Percentiles rank a stretch among this genome's conserved stretches.
These are phyloP conservation scores for Candida pseudoviswanathii DNA, from an alignment of 1,139 yeast species.

Conservation along the genomic window DNA sequence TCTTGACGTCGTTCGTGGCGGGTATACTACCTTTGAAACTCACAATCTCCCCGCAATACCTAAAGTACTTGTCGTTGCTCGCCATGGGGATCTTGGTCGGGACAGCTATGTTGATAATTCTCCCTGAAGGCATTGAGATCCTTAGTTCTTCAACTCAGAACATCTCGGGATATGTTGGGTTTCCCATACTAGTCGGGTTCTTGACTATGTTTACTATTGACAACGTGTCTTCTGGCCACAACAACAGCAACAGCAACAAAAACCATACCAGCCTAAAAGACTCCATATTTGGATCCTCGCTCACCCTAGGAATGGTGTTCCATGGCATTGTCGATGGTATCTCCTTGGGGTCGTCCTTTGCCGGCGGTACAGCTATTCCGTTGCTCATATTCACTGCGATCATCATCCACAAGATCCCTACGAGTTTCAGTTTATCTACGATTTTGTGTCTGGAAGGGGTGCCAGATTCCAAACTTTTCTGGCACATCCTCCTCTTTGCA, in stretches of 20 bases:
- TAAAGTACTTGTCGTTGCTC: conserved; percentile 40
- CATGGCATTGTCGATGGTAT: conserved; percentile 77
- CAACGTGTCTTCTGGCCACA: conserved; percentile 23
- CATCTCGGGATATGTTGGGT: conserved; percentile 27
- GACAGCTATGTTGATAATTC: conserved; percentile 61
- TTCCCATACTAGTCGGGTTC: conserved; percentile 50
- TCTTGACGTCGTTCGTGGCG: conserved; percentile 30
- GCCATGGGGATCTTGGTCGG: conserved; percentile 69
- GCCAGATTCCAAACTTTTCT: conserved; percentile 30
- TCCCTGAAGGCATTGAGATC: conserved; percentile 70
- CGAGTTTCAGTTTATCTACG: conserved; percentile 68
- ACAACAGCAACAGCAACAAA: neutral
- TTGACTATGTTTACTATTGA: conserved; percentile 54
- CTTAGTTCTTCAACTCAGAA: conserved; percentile 28
- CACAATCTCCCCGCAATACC: conserved; percentile 14
- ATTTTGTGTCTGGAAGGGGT: conserved; percentile 48
- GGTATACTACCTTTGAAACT: conserved; percentile 35
- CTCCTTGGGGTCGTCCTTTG: conserved; percentile 67
- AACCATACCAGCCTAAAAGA: conserved; percentile 18
- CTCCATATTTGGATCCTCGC: conserved; percentile 34
- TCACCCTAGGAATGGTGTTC: conserved; percentile 62
- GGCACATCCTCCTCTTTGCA: conserved; percentile 51
- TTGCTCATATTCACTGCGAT: conserved; percentile 60
- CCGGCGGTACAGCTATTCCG: conserved; percentile 47
- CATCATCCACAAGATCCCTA: conserved; percentile 73